Evolutionary conservation across 1,284 basidiomycete species (phyloP).

Genomic region (Anthracocystis setariae): DNA sequence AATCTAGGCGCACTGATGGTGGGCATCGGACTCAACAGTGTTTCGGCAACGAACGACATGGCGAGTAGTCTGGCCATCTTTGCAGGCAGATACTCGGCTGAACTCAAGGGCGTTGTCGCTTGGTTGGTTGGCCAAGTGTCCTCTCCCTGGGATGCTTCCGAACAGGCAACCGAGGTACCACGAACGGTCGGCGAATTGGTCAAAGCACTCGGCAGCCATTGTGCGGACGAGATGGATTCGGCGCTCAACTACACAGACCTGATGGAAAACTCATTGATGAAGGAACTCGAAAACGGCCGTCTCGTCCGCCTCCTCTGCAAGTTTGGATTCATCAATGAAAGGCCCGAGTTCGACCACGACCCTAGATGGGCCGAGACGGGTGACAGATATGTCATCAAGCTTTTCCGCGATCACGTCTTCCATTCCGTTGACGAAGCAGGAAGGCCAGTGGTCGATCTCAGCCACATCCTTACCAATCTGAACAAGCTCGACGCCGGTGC

Average conservation of each 20-base stretch:
- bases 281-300: slow-evolving; percentile 95
- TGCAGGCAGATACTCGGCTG: slow-evolving; percentile 78
- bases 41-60: slow-evolving; percentile 74
- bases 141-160: slow-evolving; percentile 14
- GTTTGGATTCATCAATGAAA: slow-evolving; percentile 97
- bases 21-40: slow-evolving; percentile 78
- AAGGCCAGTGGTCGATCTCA: slow-evolving; percentile 83
- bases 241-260: slow-evolving; percentile 80
- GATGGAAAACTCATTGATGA: slow-evolving; percentile 83
- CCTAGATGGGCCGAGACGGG: slow-evolving; percentile 97
- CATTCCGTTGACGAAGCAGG: slow-evolving; percentile 93
- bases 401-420: slow-evolving; percentile 98
- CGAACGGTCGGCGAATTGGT: slow-evolving; percentile 82
- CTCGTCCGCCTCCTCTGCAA: slow-evolving; percentile 92
- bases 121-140: slow-evolving; percentile 75
- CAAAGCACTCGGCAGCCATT: slow-evolving; percentile 79
- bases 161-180: slow-evolving; percentile 23
- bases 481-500: slow-evolving; percentile 84
- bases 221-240: slow-evolving; percentile 85
- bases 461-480: slow-evolving; percentile 64
- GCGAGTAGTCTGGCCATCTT: slow-evolving; percentile 83
- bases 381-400: slow-evolving; percentile 95
- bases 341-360: slow-evolving; percentile 96
- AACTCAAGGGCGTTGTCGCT: slow-evolving; percentile 82
- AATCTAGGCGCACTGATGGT: slow-evolving; percentile 88